Base-by-base conservation (phyloP, 305 asterid genomes). In the Andrographis paniculata region DNA sequence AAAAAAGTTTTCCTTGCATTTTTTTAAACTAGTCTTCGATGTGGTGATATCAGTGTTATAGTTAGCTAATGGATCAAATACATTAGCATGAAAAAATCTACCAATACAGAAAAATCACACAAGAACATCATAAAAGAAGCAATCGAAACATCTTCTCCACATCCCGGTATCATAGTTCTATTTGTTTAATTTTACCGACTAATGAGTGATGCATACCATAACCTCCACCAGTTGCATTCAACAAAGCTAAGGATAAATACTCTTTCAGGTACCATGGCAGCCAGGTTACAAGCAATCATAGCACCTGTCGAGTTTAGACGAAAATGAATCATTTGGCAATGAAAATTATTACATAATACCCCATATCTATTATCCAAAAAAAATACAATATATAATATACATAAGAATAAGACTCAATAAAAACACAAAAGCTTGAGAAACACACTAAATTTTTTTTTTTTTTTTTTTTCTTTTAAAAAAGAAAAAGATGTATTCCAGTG, bases 201-300 rank as follows among this genome's bases (percentile, higher is more conserved):
- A 1, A 10, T 17, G 17, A 33, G 99, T 96, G 45, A 92, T 58
- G 55, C 95, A 83, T 74, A n/a, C 87, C 93, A 61, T 77, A 84
- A 62, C 99, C 99, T 63, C 99, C 99, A 61, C 99, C 99, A 0
- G 99, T 92, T 35, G 81, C 99, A 68, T 92, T 92, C 59, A 87
- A 59, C 62, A 91, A 76, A 64, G 93, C 99, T 74, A 91, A 64
- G 53, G 99, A 87, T 22, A n/a, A 45, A 66, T 60, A 92, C 49
- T 64, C 96, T 69, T 44, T 67, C 64, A 9, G 96, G 96, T 15
- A 70, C 91, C 87, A 85, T 64, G 48, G 94, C 81, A 42, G 95
- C 99, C 72, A 92, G 67, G 70, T 77, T 92, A 69, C 96, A 81
- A 67, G 96, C 69, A 52, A 92, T 75, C 99, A 92, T 92, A 37